Conservation (phyloP, 331 rosid genomes). For the Quercus phellos region DNA sequence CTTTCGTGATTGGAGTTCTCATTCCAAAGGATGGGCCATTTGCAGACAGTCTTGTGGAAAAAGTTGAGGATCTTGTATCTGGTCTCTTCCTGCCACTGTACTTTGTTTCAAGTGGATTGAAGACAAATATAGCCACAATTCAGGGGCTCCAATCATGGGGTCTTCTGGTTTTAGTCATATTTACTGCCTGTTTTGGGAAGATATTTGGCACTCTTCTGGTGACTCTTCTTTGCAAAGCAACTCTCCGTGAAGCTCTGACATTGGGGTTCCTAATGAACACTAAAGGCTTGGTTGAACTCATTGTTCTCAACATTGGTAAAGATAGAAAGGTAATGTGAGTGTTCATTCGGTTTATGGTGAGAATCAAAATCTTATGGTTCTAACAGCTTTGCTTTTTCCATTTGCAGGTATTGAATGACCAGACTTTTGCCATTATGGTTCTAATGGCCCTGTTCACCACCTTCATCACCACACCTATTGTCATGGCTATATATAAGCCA, state of each 20-base stretch:
- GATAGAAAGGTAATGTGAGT: constrained; percentile 62
- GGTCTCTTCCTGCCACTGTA: constrained; percentile 75
- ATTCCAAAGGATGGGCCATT: constrained; percentile 74
- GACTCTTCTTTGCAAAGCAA: constrained; percentile 49
- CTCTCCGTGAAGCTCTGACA: constrained; percentile 56
- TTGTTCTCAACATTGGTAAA: constrained; percentile 88
- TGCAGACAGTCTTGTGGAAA: constrained; percentile 65
- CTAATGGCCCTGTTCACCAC: constrained; percentile 90
- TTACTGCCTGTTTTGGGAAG: constrained; percentile 82
- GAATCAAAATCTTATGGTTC: neutral
- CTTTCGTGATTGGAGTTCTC: constrained; percentile 72
- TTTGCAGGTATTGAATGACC: constrained; percentile 84
- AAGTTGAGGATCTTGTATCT: constrained; percentile 88
- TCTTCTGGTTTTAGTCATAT: constrained; percentile 59
- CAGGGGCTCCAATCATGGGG: constrained; percentile 83
- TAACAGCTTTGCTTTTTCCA: neutral
- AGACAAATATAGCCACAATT: constrained; percentile 76
- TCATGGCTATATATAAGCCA: constrained; percentile 53
- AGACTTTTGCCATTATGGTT: constrained; percentile 85
- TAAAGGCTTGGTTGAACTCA: constrained; percentile 84
- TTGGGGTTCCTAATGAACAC: constrained; percentile 84
- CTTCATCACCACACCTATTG: constrained; percentile 77
- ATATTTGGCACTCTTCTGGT: constrained; percentile 59
- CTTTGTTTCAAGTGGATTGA: constrained; percentile 86
- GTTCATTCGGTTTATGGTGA: constrained; percentile 2